Evolutionary conservation across 83 land plant species (phyloP), one percentile per base, ranked within the genome.

Genomic region (Diphasiastrum complanatum): DNA sequence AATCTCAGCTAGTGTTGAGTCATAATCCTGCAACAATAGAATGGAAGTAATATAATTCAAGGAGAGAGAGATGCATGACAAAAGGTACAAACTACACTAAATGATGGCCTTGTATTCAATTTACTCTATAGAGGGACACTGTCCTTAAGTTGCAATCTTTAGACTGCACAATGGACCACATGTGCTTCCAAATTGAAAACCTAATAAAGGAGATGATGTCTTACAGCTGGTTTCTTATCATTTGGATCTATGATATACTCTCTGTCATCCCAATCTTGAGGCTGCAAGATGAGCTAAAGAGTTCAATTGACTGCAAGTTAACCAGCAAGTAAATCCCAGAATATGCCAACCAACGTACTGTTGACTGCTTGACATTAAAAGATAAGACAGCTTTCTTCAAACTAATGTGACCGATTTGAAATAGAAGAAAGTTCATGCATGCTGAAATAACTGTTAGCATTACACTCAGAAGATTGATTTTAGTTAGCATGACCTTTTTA

Each of bases 181-280:
- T 20, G 10, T 33, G 25, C 11, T 30, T 66, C 29, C 22, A 14
- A 46, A 47, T 12, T 3, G 50, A 23, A 65, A 38, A 35, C 22
- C n/a, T n/a, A n/a, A n/a, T n/a, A n/a, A n/a, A n/a, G n/a, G n/a
- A n/a, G n/a, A n/a, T n/a, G n/a, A n/a, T n/a, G n/a, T 22, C 5
- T 2, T 75, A 86, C 91, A 87, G 70, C 80, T n/a, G 91, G 91
- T 75, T 86, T 86, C 37, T 60, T 66, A 61, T 63, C 87, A 64
- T 80, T 64, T 45, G 88, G 85, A 74, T 86, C 88, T 16, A 78
- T 71, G 55, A 86, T 86, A 33, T 83, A 86, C 49, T 86, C 91
- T 62, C 70, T 75, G 45, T 86, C 91, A 46, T 86, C 91, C 91
- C 91, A 86, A 56, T 86, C 87, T 47, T 68, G 73, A 45, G 91